Conservation (phyloP, 2,329 filamentous ascomycete species). For the Colletotrichum sp. region DNA sequence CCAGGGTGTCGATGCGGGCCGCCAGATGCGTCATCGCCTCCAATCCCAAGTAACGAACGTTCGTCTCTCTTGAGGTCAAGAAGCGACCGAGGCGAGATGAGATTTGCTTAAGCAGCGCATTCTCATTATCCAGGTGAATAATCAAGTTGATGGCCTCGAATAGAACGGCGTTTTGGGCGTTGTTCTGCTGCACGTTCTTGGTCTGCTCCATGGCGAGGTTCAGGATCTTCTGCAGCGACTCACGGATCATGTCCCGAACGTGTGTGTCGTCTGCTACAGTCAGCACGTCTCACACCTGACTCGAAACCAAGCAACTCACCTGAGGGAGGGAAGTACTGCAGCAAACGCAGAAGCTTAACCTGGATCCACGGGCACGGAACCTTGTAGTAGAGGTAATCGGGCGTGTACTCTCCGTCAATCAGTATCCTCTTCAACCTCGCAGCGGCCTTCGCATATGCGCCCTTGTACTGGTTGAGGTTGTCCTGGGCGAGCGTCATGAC, state of each 20-base stretch:
- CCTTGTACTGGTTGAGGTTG: conserved; percentile 91
- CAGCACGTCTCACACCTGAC: neutral
- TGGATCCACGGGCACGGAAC: conserved; percentile 99
- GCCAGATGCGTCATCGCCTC: conserved; percentile 99
- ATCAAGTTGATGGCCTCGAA: conserved; percentile 99
- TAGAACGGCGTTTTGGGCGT: conserved; percentile 95
- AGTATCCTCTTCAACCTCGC: conserved; percentile 87
- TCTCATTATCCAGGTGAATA: conserved; percentile 95
- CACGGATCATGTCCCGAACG: conserved; percentile 87
- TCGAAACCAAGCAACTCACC: conserved; percentile 55
- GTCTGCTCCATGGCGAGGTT: conserved; percentile 91
- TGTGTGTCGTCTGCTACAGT: conserved; percentile 79
- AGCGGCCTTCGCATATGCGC: conserved; percentile 92
- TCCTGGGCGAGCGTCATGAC: conserved; percentile 96
- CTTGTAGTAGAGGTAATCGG: conserved; percentile 98
- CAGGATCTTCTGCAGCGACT: conserved; percentile 89
- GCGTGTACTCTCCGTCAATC: conserved; percentile 86
- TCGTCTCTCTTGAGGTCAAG: conserved; percentile 95
- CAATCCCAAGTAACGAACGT: conserved; percentile 92
- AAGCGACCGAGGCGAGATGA: conserved; percentile 91
- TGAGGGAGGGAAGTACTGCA: conserved; percentile 97
- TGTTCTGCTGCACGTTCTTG: conserved; percentile 99
- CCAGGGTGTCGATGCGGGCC: conserved; percentile 89
- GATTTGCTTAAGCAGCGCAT: conserved; percentile 94
- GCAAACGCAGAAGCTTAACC: conserved; percentile 86